Evolutionary conservation across 2,329 filamentous ascomycete species (phyloP).

Genomic region (Dactylellina drechsleri): DNA sequence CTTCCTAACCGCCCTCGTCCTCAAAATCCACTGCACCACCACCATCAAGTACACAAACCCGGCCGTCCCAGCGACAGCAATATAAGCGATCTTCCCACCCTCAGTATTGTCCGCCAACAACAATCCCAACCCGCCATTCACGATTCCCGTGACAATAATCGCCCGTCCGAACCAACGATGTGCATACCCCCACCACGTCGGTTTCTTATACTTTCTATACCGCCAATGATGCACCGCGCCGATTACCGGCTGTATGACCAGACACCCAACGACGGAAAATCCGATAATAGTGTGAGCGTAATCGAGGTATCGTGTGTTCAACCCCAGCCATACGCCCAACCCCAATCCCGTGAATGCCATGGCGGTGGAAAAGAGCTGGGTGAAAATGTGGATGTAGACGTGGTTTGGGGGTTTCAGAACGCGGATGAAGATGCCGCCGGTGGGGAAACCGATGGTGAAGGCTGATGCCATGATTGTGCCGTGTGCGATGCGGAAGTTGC

Average conservation of each 20-base stretch:
- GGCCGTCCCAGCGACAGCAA: slow-evolving; percentile 67
- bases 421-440: slow-evolving; percentile 71
- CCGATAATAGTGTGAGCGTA: slow-evolving; percentile 69
- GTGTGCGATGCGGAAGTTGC: slow-evolving; percentile 44
- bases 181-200: slow-evolving; percentile 67
- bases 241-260: slow-evolving; percentile 70
- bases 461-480: slow-evolving; percentile 69
- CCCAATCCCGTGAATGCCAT: slow-evolving; percentile 71
- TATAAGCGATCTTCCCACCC: slow-evolving; percentile 67
- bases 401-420: slow-evolving; percentile 65
- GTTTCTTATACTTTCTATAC: slow-evolving; percentile 65
- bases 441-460: slow-evolving; percentile 70
- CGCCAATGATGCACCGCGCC: slow-evolving; percentile 70
- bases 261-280: slow-evolving; percentile 67
- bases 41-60: slow-evolving; percentile 41
- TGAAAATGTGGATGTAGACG: slow-evolving; percentile 66
- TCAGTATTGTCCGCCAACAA: slow-evolving; percentile 63
- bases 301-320: slow-evolving; percentile 62
- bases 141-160: slow-evolving; percentile 69
- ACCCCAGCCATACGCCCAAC: slow-evolving; percentile 64
- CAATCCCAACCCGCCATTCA: slow-evolving; percentile 73
- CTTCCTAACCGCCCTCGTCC: slow-evolving; percentile 31
- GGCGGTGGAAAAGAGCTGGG: slow-evolving; percentile 69
- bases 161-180: slow-evolving; percentile 73
- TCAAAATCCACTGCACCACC: slow-evolving; percentile 41